Evolutionary conservation across 225 moss, liverwort and hornwort species (phyloP), one percentile per base, ranked within the genome.

Genomic region (Pseudisothecium myosuroides): DNA sequence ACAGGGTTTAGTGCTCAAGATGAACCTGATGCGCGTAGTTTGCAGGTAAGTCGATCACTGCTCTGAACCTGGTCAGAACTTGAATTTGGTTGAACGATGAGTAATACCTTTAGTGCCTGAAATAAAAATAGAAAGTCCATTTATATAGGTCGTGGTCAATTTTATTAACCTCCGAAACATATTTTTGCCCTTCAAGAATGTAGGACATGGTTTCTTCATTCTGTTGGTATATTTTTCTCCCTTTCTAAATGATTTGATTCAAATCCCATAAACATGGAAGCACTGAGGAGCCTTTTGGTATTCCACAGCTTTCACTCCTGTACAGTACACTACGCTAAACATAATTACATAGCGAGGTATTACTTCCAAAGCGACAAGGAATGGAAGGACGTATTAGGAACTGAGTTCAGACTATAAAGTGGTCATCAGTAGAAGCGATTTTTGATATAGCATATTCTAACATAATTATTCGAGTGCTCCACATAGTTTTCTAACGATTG

Each of bases 1-100:
- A 98, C 98, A 74, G 98, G 98, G 49, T 98, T 98, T 73, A 95
- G 96, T 88, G 91, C 96, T 47, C 98, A 97, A 90, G 98, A 96
- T 43, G 98, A 98, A 75, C 93, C 94, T 85, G 98, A 98, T 82
- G 83, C 89, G 59, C 96, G 96, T 68, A 91, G 93, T 89, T 89
- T 92, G 85, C 98, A 98, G 95, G 98, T 93, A 87, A 88, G 90
- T 84, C 58, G 36, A 50, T 85, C 58, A 47, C 58, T 74, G 78
- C 62, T 66, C 84, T 82, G 82, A 64, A 71, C 76, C 37, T 45
- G 59, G 85, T 88, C 52, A 87, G 63, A 82, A 63, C 56, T 76
- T 45, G 15, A 80, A 47, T 74, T 76, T 76, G 31, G 37, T 71
- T 87, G 55, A 49, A 78, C 45, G 47, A 84, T 60, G 22, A 32